Percentiles rank a stretch among this genome's conserved stretches.
Evolutionary conservation across 768 basidiomycete species (phyloP).

Genomic region (Rhodocollybia butyracea): DNA sequence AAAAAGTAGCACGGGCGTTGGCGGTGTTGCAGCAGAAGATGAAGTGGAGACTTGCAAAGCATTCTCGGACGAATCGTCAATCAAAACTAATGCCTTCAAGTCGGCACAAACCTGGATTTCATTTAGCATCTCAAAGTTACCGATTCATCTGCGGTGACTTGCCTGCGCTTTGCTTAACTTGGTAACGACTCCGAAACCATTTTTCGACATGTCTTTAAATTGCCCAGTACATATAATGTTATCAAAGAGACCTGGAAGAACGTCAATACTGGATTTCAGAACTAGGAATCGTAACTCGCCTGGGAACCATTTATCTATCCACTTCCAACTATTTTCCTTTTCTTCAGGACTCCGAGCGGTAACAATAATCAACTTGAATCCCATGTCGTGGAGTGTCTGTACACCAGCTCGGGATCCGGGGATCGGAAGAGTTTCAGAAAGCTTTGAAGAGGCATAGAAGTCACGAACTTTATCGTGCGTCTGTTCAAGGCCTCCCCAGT

Average conservation of each 20-base stretch:
- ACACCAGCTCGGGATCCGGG: conserved; percentile 60
- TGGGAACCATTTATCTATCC: conserved; percentile 65
- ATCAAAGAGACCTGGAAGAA: conserved; percentile 44
- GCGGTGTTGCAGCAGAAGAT: conserved; percentile 20
- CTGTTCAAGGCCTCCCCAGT: conserved; percentile 60
- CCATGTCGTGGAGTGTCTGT: conserved; percentile 52
- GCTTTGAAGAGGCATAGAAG: conserved; percentile 52
- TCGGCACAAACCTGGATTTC: conserved; percentile 55
- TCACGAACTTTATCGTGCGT: conserved; percentile 56
- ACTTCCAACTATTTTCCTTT: conserved; percentile 58
- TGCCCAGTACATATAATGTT: conserved; percentile 72
- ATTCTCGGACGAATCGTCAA: conserved; percentile 84
- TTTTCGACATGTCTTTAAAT: conserved; percentile 45
- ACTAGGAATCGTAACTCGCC: conserved; percentile 31
- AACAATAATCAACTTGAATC: conserved; percentile 68
- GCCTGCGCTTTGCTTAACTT: conserved; percentile 73
- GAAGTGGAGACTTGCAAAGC: conserved; percentile 55
- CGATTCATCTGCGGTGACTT: conserved; percentile 11
- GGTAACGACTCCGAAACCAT: conserved; percentile 36
- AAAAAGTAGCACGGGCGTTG: conserved; percentile 65
- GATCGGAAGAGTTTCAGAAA: conserved; percentile 49
- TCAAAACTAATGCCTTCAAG: conserved; percentile 60
- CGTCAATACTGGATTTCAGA: not conserved
- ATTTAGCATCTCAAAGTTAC: not conserved
- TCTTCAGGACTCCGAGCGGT: conserved; percentile 64